Conservation (phyloP, 192 early-diverging fungal genomes). For the Rhizophlyctis rosea region DNA sequence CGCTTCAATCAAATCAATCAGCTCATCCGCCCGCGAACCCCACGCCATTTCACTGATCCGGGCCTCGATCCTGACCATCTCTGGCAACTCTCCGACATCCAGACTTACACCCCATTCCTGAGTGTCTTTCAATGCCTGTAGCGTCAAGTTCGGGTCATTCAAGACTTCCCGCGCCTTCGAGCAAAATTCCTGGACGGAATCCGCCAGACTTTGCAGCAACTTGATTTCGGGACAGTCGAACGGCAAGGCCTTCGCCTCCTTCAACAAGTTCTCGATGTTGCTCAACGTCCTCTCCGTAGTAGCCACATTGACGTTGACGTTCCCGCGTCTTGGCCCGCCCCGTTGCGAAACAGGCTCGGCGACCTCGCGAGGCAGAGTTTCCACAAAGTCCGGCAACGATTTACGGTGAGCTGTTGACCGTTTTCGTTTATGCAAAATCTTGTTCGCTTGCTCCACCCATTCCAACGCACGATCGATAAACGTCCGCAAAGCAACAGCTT, state of each 20-base stretch:
- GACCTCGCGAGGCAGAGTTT: background rate
- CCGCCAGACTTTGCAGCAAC: slow-evolving; percentile 5
- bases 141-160: slow-evolving; percentile 3
- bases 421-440: slow-evolving; percentile 17
- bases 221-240: slow-evolving; percentile 37
- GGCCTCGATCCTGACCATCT: slow-evolving; percentile 12
- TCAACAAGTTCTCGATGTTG: slow-evolving; percentile 13
- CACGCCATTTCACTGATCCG: slow-evolving; percentile 19
- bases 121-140: slow-evolving; percentile 7
- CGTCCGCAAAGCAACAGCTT: slow-evolving; percentile 20
- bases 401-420: background rate
- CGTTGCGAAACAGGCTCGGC: too few relatives aligned
- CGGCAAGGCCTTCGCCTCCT: slow-evolving; percentile 18
- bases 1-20: background rate
- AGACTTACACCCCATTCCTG: slow-evolving; percentile 2
- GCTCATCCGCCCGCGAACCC: background rate
- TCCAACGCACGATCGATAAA: slow-evolving; percentile 32
- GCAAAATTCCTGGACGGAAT: slow-evolving; percentile 14
- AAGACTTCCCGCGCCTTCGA: slow-evolving; percentile 6
- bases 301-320: background rate
- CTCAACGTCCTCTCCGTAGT: slow-evolving; percentile 12
- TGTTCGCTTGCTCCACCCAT: slow-evolving; percentile 30
- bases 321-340: too few relatives aligned
- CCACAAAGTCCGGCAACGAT: background rate
- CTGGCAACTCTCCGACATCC: slow-evolving; percentile 5